These are phyloP conservation scores for Venturia carpophila DNA, from an alignment of 2,329 filamentous ascomycete species.

Conservation along the genomic window DNA sequence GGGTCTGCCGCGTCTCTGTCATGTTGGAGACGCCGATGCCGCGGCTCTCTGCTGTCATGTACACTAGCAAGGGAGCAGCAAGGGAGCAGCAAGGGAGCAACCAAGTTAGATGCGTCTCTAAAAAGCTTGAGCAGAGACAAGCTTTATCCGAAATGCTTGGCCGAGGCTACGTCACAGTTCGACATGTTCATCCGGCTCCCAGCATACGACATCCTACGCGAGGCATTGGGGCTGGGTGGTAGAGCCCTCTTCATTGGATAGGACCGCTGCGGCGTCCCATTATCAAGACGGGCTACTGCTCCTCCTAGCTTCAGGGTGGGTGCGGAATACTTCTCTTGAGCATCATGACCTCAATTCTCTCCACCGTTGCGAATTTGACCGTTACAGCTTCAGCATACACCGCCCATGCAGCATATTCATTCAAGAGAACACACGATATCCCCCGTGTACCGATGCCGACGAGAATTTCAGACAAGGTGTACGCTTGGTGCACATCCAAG, in stretches of 20 bases:
- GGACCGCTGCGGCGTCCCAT: background rate
- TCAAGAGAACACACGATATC: background rate
- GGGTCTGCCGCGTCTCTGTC: no score
- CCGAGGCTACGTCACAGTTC: background rate
- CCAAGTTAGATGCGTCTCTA: background rate
- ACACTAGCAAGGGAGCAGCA: background rate
- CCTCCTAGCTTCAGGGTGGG: background rate
- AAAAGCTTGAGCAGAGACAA: background rate
- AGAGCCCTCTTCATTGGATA: background rate
- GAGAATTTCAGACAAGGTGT: conserved; percentile 11
- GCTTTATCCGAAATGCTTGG: no score
- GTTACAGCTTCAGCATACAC: conserved; percentile 11
- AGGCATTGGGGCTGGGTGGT: background rate
- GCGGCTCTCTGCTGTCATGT: background rate
- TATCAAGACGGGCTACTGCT: background rate
- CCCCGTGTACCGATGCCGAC: conserved; percentile 15
- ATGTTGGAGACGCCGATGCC: background rate
- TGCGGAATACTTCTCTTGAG: background rate
- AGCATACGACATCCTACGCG: conserved; percentile 4
- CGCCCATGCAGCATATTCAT: background rate
- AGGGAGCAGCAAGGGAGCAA: no score
- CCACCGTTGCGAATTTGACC: background rate
- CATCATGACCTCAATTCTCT: conserved; percentile 4
- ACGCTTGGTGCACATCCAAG: conserved; percentile 16
- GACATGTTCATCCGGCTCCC: background rate